Conservation (phyloP, 768 basidiomycete species). For the Mycena galericulata region DNA sequence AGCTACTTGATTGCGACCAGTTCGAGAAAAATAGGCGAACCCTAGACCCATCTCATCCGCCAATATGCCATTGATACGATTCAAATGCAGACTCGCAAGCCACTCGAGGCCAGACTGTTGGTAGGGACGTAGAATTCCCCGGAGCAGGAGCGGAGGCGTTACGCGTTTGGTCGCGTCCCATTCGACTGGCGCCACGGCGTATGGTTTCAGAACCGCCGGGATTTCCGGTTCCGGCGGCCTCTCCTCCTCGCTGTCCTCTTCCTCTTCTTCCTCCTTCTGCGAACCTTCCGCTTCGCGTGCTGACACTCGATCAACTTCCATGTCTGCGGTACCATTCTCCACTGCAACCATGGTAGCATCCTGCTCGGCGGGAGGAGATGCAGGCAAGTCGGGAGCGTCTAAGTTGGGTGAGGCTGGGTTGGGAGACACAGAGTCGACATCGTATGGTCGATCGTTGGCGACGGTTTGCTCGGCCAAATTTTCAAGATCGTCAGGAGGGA, state of each 20-base stretch:
- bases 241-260: conserved; percentile 44
- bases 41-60: conserved; percentile 97
- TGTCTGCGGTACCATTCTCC: not conserved
- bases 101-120: conserved; percentile 95
- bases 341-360: not conserved
- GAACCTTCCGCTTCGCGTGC: conserved; percentile 30
- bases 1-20: not conserved
- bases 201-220: conserved; percentile 72
- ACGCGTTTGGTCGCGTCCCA: conserved; percentile 73
- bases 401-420: not conserved
- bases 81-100: conserved; percentile 88
- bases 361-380: not conserved
- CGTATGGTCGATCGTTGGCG: not conserved
- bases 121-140: conserved; percentile 91
- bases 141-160: conserved; percentile 78
- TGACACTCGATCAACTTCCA: not conserved
- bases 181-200: conserved; percentile 76
- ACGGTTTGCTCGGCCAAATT: not conserved
- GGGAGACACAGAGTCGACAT: not conserved
- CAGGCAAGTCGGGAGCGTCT: not conserved
- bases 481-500: conserved; percentile 1
- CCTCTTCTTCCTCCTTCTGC: conserved; percentile 3
- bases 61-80: conserved; percentile 84
- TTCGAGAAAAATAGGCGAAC: conserved; percentile 59
- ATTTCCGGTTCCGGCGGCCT: conserved; percentile 42